These are phyloP conservation scores for Diaporthe citri DNA, from an alignment of 2,329 filamentous ascomycete species.

Conservation along the genomic window DNA sequence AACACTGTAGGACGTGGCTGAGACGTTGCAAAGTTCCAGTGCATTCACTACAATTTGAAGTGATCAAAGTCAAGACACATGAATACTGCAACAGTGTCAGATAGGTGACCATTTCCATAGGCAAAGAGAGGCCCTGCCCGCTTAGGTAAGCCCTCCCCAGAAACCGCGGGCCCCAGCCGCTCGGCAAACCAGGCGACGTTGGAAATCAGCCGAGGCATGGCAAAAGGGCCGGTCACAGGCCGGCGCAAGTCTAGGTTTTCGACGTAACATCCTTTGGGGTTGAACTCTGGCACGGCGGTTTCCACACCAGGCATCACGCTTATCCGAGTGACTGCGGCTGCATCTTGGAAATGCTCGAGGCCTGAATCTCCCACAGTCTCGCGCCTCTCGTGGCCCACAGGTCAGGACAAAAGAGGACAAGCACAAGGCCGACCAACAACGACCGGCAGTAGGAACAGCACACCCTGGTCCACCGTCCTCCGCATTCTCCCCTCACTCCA, in stretches of 20 bases:
- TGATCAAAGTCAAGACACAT: background rate
- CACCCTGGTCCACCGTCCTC: conserved; percentile 19
- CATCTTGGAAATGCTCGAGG: conserved; percentile 10
- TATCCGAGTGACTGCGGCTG: background rate
- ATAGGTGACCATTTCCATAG: background rate
- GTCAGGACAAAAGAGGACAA: conserved; percentile 23
- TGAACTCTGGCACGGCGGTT: background rate
- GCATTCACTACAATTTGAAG: background rate
- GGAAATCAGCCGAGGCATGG: conserved; percentile 32
- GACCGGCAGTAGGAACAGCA: conserved; percentile 19
- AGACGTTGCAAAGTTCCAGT: background rate
- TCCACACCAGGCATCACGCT: background rate
- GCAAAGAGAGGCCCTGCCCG: background rate
- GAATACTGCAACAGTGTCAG: background rate
- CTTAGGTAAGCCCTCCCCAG: background rate
- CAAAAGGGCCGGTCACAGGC: conserved; percentile 27
- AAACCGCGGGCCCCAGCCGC: background rate
- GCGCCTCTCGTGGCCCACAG: conserved; percentile 23
- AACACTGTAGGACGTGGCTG: background rate
- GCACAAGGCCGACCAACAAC: background rate
- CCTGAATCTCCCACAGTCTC: background rate
- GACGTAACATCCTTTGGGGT: background rate
- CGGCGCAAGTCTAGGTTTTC: conserved; percentile 16
- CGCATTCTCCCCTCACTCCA: conserved; percentile 25
- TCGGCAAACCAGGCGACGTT: conserved; percentile 7